Percentiles rank a stretch among this genome's conserved stretches.
These are phyloP conservation scores for Erysimum cheiri DNA, from an alignment of 441 rosid species.

Conservation along the genomic window DNA sequence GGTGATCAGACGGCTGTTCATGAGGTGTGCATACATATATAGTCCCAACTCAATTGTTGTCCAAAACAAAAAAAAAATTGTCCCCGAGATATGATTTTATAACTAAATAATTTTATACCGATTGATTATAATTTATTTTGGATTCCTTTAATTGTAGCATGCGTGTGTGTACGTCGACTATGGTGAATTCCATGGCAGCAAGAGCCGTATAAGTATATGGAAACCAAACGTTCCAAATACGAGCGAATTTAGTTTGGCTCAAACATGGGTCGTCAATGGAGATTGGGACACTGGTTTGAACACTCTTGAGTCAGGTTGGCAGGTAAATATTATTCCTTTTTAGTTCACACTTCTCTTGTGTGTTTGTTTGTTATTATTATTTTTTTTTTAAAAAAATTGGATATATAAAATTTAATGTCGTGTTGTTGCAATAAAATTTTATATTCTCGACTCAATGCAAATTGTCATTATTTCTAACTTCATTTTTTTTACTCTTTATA, in stretches of 20 bases:
- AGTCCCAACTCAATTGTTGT: too few relatives aligned
- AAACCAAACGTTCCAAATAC: constrained; percentile 47
- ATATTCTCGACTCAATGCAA: background rate
- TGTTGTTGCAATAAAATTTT: background rate
- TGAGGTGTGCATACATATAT: constrained; percentile 7
- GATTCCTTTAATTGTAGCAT: constrained; percentile 40
- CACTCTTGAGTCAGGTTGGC: constrained; percentile 60
- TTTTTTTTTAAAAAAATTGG: background rate
- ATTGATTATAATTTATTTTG: background rate
- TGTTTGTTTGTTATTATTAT: background rate
- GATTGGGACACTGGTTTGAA: constrained; percentile 49
- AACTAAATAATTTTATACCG: background rate
- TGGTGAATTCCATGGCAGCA: constrained; percentile 53
- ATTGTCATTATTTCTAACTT: background rate
- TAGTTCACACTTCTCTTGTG: background rate
- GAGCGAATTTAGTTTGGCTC: constrained; percentile 59
- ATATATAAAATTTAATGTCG: background rate
- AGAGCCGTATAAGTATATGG: constrained; percentile 58
- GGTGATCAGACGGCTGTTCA: background rate
- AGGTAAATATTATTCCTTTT: constrained; percentile 33
- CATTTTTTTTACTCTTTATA: background rate
- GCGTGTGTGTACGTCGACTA: constrained; percentile 49
- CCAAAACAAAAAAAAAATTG: too few relatives aligned
- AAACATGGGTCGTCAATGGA: constrained; percentile 55
- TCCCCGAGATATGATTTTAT: too few relatives aligned